phyloP scores from a whole-genome alignment of 1,139 yeast genomes.

The Blastobotrys arbuscula region DNA sequence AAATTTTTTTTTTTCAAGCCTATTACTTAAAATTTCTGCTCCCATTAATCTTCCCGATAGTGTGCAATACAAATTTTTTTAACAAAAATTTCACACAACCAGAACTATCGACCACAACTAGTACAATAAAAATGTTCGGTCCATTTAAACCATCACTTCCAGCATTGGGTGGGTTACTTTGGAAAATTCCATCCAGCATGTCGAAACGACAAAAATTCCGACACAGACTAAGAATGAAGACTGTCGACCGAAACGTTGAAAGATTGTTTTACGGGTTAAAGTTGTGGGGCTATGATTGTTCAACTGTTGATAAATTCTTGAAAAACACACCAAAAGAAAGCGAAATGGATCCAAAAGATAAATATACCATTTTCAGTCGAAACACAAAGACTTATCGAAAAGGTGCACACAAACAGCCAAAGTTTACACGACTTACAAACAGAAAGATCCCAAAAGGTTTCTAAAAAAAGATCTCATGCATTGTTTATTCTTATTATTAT shows the following conservation, averaged over 20 bases:
- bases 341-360: constrained; percentile 76
- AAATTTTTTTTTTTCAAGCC: too few relatives aligned
- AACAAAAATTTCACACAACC: background rate
- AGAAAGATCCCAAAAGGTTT: constrained; percentile 78
- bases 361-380: constrained; percentile 80
- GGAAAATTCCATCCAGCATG: constrained; percentile 74
- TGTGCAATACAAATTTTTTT: constrained; percentile 1
- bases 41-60: too few relatives aligned
- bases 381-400: constrained; percentile 76
- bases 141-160: constrained; percentile 65
- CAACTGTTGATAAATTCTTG: constrained; percentile 50
- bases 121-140: constrained; percentile 57
- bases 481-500: background rate
- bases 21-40: too few relatives aligned
- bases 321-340: constrained; percentile 65
- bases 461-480: too few relatives aligned
- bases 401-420: constrained; percentile 68
- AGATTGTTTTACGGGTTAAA: constrained; percentile 60
- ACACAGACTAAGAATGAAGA: constrained; percentile 73
- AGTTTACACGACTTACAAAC: constrained; percentile 82
- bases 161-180: constrained; percentile 73
- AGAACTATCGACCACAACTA: background rate
- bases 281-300: constrained; percentile 44
- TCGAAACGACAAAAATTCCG: constrained; percentile 77
- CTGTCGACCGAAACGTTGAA: constrained; percentile 75